A percentile compares a stretch with the other conserved stretches of the same genome.
Conservation (phyloP, 2,329 filamentous ascomycete genomes). For the Claviceps arundinis region DNA sequence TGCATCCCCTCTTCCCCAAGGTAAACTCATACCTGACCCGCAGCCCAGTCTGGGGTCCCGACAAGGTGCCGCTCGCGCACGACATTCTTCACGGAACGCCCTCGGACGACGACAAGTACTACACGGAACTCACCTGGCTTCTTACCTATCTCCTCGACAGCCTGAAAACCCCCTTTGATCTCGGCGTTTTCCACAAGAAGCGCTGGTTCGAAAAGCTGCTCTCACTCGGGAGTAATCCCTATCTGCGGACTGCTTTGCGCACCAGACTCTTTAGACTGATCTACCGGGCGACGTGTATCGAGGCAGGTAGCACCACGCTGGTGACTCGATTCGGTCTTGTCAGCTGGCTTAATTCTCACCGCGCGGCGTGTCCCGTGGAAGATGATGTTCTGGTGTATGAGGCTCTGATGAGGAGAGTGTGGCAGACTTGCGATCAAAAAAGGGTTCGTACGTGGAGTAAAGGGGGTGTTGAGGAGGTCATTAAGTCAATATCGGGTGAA, state of each 20-base stretch:
- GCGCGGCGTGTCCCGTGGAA: conserved; percentile 26
- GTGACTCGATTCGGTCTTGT: conserved; percentile 63
- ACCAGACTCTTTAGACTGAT: conserved; percentile 49
- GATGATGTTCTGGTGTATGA: conserved; percentile 37
- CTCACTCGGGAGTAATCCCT: conserved; percentile 53
- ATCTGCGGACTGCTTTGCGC: conserved; percentile 44
- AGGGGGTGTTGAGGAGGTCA: conserved; percentile 24
- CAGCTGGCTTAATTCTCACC: conserved; percentile 58
- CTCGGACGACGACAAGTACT: conserved; percentile 58
- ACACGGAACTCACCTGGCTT: conserved; percentile 63
- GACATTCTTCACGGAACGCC: conserved; percentile 52
- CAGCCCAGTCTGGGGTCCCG: conserved; percentile 60
- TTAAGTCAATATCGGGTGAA: background rate
- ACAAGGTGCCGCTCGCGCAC: conserved; percentile 59
- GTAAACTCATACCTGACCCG: conserved; percentile 73
- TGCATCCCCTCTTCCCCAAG: conserved; percentile 75
- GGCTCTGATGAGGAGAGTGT: conserved; percentile 43
- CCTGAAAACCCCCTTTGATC: conserved; percentile 44
- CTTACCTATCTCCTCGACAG: conserved; percentile 57
- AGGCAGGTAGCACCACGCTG: conserved; percentile 65
- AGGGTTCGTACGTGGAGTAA: conserved; percentile 55
- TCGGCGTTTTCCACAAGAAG: conserved; percentile 46
- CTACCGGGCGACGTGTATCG: conserved; percentile 52
- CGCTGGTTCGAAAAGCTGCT: conserved; percentile 65
- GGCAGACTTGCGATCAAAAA: conserved; percentile 53